phyloP scores from a whole-genome alignment of 2,329 filamentous ascomycete species.

The Microthyrium microscopicum region DNA sequence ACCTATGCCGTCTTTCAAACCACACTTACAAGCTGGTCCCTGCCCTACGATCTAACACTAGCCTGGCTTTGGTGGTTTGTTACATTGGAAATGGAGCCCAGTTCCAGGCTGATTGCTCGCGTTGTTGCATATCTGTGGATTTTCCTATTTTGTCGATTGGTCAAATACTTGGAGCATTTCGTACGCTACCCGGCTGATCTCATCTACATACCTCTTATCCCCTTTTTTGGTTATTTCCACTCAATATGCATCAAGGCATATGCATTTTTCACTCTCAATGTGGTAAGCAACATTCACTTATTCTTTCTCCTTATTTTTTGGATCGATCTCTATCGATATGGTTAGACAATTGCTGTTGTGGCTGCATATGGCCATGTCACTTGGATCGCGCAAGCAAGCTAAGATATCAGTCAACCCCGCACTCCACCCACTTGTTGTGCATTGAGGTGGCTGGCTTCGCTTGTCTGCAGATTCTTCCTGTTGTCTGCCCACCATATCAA shows the following conservation, averaged over 20 bases:
- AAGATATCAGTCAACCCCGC: too few relatives aligned
- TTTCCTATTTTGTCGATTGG: slow-evolving; percentile 65
- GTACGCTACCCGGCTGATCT: slow-evolving; percentile 66
- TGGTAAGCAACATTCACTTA: too few relatives aligned
- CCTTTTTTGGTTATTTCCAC: slow-evolving; percentile 85
- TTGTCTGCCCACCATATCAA: background rate
- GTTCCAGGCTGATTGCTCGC: slow-evolving; percentile 17
- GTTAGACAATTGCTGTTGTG: too few relatives aligned
- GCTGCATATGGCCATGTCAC: too few relatives aligned
- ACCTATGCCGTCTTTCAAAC: slow-evolving; percentile 86
- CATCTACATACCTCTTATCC: slow-evolving; percentile 59
- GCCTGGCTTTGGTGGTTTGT: slow-evolving; percentile 35
- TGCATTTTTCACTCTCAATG: slow-evolving; percentile 33
- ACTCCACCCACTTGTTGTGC: too few relatives aligned
- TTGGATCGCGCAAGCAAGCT: too few relatives aligned
- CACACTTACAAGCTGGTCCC: slow-evolving; percentile 77
- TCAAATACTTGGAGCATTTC: slow-evolving; percentile 82
- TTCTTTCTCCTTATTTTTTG: too few relatives aligned
- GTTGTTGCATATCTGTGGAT: slow-evolving; percentile 20
- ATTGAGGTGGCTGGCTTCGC: too few relatives aligned
- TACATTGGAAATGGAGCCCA: slow-evolving; percentile 13
- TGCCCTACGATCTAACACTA: slow-evolving; percentile 53
- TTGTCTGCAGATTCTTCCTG: too few relatives aligned
- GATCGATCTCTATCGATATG: too few relatives aligned
- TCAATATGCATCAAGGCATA: slow-evolving; percentile 8